Conservation (phyloP, 768 basidiomycete genomes). For the Thelephora ganbajun region DNA sequence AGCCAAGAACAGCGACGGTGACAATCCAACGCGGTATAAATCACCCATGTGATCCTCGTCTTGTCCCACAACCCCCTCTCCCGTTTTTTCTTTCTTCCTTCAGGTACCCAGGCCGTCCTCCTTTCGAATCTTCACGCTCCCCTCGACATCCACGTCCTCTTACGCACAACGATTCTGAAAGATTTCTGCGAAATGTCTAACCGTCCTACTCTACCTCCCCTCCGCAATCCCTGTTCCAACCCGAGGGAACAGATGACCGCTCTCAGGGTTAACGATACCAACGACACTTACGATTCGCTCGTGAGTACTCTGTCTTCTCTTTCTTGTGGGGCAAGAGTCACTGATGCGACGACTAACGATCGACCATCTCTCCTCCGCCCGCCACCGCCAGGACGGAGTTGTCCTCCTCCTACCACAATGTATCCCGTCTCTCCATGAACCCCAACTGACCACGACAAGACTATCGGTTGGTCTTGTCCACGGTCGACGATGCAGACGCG, state of each 20-base stretch:
- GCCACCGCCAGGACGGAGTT: neutral
- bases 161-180: conserved; percentile 1
- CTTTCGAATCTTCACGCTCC: conserved; percentile 6
- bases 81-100: conserved; percentile 6
- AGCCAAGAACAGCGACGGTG: conserved; percentile 5
- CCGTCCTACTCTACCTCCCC: conserved; percentile 40
- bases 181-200: conserved; percentile 4
- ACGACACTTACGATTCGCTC: neutral
- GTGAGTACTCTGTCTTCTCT: neutral
- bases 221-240: conserved; percentile 15
- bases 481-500: conserved; percentile 40
- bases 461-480: conserved; percentile 27
- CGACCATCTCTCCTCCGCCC: neutral
- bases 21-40: conserved; percentile 5
- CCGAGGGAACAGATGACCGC: neutral
- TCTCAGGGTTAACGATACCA: neutral
- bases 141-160: conserved; percentile 5
- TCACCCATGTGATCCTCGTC: conserved; percentile 2
- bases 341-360: neutral
- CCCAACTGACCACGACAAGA: neutral
- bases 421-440: neutral
- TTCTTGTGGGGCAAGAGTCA: neutral
- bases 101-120: conserved; percentile 15
- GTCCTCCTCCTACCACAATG: neutral
- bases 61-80: conserved; percentile 10